phyloP scores from a whole-genome alignment of 257 asterid species.

The Scutellaria galericulata region DNA sequence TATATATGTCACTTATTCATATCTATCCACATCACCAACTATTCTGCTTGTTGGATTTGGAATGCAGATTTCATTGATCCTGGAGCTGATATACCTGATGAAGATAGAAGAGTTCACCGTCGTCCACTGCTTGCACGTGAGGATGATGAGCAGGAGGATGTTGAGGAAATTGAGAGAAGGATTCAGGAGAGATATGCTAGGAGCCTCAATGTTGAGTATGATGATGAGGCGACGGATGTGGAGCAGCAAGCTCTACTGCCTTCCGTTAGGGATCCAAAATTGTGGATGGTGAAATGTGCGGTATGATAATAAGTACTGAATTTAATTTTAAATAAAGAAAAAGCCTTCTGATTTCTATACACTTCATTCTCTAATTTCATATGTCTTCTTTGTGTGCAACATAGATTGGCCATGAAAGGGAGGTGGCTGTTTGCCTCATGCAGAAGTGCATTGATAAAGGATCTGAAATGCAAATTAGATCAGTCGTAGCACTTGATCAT shows the following conservation, averaged over 20 bases:
- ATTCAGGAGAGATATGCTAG: constrained; percentile 70
- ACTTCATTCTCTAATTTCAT: constrained; percentile 22
- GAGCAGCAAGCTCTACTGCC: constrained; percentile 97
- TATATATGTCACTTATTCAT: background rate
- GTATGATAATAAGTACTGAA: constrained; percentile 52
- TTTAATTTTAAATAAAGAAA: background rate
- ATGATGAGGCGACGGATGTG: constrained; percentile 94
- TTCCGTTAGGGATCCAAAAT: constrained; percentile 93
- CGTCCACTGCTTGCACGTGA: constrained; percentile 86
- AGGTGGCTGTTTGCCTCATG: constrained; percentile 93
- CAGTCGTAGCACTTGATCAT: constrained; percentile 93
- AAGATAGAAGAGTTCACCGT: constrained; percentile 67
- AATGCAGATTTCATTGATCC: constrained; percentile 72
- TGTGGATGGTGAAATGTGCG: constrained; percentile 99
- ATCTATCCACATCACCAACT: constrained; percentile 1
- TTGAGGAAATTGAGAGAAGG: constrained; percentile 74
- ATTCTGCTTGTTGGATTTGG: background rate
- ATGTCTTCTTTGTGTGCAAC: constrained; percentile 19
- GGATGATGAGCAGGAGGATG: constrained; percentile 76
- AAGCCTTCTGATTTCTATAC: background rate
- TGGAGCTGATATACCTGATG: constrained; percentile 79
- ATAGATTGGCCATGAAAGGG: constrained; percentile 94
- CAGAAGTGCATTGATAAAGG: constrained; percentile 93
- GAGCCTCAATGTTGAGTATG: constrained; percentile 71
- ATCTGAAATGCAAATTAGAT: constrained; percentile 81